These are phyloP conservation scores for Diaporthe eres DNA, from an alignment of 2,329 filamentous ascomycete species.

Conservation along the genomic window DNA sequence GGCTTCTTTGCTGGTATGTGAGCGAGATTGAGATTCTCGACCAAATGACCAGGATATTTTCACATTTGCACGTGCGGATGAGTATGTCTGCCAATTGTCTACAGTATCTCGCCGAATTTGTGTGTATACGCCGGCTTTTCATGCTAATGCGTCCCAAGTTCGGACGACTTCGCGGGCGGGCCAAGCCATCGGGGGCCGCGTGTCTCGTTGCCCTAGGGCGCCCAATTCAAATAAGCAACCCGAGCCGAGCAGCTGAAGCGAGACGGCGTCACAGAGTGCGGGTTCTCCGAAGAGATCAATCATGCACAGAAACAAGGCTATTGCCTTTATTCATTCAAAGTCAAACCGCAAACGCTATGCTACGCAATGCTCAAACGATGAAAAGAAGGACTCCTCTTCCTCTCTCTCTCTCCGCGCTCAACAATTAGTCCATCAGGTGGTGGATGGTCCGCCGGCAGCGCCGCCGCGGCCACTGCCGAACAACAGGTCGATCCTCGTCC, in stretches of 20 bases:
- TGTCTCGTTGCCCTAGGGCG: neutral
- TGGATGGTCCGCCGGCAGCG: neutral
- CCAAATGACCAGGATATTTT: neutral
- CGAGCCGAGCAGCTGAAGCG: neutral
- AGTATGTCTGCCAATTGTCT: neutral
- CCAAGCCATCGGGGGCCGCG: neutral
- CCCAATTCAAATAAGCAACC: neutral
- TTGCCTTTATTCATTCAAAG: neutral
- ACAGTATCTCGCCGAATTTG: too few species aligned
- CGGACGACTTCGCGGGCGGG: neutral
- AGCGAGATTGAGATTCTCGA: neutral
- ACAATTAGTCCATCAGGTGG: neutral
- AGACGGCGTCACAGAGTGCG: neutral
- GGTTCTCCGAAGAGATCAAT: neutral
- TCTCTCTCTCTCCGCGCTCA: neutral
- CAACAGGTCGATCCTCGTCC: constrained; percentile 65
- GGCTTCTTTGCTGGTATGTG: neutral
- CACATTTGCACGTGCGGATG: neutral
- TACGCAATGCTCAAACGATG: neutral
- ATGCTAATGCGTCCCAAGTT: neutral
- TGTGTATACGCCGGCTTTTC: neutral
- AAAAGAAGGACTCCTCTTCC: neutral
- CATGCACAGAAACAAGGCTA: neutral
- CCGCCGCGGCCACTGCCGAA: constrained; percentile 67
- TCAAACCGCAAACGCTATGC: constrained; percentile 4